Base-by-base conservation (phyloP, 2,329 filamentous ascomycete genomes). In the Monilinia vaccinii-corymbosi region DNA sequence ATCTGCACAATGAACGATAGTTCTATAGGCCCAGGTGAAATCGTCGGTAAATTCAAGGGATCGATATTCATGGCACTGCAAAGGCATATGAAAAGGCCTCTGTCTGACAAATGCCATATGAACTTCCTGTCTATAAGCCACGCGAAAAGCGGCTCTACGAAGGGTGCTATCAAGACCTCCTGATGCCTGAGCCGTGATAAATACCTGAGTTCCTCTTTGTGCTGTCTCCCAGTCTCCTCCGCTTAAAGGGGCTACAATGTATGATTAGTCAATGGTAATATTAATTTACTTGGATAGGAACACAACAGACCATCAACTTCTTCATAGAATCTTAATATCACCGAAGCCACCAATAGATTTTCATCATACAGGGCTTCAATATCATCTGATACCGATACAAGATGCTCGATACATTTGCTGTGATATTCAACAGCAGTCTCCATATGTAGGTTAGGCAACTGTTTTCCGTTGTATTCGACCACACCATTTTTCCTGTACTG, bases 41-140 rank as follows among this genome's bases (percentile, higher is more conserved):
- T 68, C 66, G 32, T 66, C 65, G 1, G 64, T 47, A 16, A 64
- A 65, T 36, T 64, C 63, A 4, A 67, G 53, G 13, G 63, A 61
- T 18, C 62, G 62, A 52, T 68, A 66, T 8, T 60, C 58, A 31
- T 65, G 57, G 56, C 73, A 77, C 3, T 70, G 71, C 47, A 77
- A 62, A 13, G 72, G 70, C 28, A 74, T 72, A 16, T 72, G 69
- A 50, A 77, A 60, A 51, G 75, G 60, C 61, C 65, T 71, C 40
- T 75, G 75, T 61, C 73, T 73, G 11, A 73, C 71, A 50, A 77
- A 71, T 0, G 76, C 76, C 25, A 78, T 74, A 61, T 78, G 77
- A 8, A 79, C 73, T 64, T 80, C 77, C 66, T 80, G 78, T 14
- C 78, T 72, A 32, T 79, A 69, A 9, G 77, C 77, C 4, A 79